Percentiles rank a stretch among this genome's conserved stretches.
These are phyloP conservation scores for Fusarium clavum DNA, from an alignment of 2,329 filamentous ascomycete genomes.

Conservation along the genomic window DNA sequence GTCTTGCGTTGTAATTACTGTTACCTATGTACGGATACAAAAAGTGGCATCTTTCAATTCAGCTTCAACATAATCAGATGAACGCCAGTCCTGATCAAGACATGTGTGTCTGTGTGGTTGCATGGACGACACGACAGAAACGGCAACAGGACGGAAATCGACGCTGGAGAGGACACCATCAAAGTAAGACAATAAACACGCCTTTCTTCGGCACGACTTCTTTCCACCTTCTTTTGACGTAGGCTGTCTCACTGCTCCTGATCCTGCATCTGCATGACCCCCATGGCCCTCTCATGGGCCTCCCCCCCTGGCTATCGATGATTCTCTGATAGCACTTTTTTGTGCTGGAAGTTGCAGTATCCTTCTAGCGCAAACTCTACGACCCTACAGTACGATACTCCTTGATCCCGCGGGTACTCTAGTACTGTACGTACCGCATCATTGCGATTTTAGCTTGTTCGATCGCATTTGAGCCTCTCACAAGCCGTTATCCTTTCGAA, in stretches of 20 bases:
- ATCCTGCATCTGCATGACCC: constrained; percentile 22
- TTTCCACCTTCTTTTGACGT: constrained; percentile 33
- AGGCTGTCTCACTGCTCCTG: constrained; percentile 26
- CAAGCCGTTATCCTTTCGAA: not conserved
- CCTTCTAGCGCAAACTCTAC: constrained; percentile 46
- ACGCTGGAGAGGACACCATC: constrained; percentile 34
- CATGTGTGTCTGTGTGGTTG: constrained; percentile 36
- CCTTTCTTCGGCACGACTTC: constrained; percentile 19
- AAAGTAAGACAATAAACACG: not conserved
- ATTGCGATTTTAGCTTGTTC: not conserved
- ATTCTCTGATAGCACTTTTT: constrained; percentile 18
- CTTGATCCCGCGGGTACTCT: not conserved
- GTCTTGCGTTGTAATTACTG: not conserved
- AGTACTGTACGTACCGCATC: not conserved
- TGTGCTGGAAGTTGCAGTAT: constrained; percentile 29
- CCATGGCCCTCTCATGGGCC: not conserved
- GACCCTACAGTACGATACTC: constrained; percentile 13
- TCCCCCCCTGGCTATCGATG: constrained; percentile 17
- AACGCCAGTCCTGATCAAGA: constrained; percentile 19
- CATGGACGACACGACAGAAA: constrained; percentile 26
- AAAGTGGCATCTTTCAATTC: constrained; percentile 7
- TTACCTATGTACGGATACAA: not conserved
- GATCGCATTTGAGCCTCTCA: constrained; percentile 23
- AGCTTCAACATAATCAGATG: not conserved
- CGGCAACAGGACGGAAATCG: constrained; percentile 32